Evolutionary conservation across 345 rosid genomes (phyloP).

Genomic region (Bruguiera gymnorhiza): DNA sequence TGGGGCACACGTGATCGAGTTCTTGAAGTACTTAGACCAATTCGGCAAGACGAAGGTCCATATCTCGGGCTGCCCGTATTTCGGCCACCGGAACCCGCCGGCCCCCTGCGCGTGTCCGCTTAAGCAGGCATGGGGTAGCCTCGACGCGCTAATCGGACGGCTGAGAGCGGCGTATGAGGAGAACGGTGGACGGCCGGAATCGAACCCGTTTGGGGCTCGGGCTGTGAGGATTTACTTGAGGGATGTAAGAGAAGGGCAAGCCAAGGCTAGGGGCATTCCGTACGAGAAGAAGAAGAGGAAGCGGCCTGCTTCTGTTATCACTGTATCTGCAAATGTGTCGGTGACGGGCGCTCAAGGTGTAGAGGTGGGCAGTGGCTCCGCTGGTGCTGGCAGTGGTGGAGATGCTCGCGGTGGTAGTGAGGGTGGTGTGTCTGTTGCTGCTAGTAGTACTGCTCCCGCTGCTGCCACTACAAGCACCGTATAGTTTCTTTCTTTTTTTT

Average conservation of each 20-base stretch:
- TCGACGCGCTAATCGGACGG: conserved; percentile 34
- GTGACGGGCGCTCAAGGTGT: background rate
- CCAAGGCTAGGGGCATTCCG: conserved; percentile 34
- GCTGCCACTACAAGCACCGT: conserved; percentile 8
- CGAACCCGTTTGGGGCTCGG: conserved; percentile 33
- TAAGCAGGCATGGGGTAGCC: conserved; percentile 35
- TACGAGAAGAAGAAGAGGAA: conserved; percentile 37
- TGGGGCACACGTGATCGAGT: conserved; percentile 35
- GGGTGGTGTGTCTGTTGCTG: conserved; percentile 4
- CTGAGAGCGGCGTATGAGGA: conserved; percentile 33
- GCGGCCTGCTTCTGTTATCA: conserved; percentile 1
- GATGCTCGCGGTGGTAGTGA: conserved; percentile 3
- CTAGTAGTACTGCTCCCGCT: background rate
- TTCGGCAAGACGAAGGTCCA: conserved; percentile 35
- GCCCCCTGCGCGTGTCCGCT: conserved; percentile 34
- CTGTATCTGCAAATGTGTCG: background rate
- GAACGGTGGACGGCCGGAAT: conserved; percentile 32
- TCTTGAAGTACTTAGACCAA: conserved; percentile 31
- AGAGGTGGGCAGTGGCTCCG: background rate
- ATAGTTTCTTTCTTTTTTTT: conserved; percentile 7
- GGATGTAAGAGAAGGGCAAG: conserved; percentile 32
- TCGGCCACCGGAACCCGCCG: conserved; percentile 32
- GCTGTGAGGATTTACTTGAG: conserved; percentile 33
- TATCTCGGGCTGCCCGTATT: conserved; percentile 28
- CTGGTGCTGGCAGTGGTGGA: background rate